Evolutionary conservation across 176 grass and related monocot genomes (phyloP).

Genomic region (Phoenix roebelenii): DNA sequence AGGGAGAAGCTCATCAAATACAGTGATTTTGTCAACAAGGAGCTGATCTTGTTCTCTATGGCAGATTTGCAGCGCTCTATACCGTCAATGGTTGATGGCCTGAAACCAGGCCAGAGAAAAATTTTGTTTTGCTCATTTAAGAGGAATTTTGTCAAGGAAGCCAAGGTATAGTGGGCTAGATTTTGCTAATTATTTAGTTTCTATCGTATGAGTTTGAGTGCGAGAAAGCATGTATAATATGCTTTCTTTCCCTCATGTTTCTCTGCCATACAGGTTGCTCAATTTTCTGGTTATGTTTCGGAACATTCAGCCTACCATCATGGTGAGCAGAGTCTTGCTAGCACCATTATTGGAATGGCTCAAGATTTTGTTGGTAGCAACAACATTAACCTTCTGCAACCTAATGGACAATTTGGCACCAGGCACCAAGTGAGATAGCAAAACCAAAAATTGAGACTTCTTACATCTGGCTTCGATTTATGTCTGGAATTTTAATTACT

Average conservation of each 20-base stretch:
- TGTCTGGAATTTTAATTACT: no score
- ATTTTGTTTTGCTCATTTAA: conserved; percentile 27
- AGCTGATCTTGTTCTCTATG: conserved; percentile 80
- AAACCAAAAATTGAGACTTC: not conserved
- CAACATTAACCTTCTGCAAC: conserved; percentile 69
- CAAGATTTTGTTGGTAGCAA: conserved; percentile 93
- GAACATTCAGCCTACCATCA: conserved; percentile 92
- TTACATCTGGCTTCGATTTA: not conserved
- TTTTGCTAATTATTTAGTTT: no score
- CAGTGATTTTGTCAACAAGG: conserved; percentile 91
- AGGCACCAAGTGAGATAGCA: conserved; percentile 35
- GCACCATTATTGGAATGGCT: conserved; percentile 91
- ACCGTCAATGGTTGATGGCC: conserved; percentile 88
- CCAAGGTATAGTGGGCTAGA: conserved; percentile 36
- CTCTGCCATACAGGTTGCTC: conserved; percentile 49
- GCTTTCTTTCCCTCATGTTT: not conserved
- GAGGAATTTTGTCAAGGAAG: conserved; percentile 22
- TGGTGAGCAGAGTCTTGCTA: conserved; percentile 64
- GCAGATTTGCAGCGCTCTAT: conserved; percentile 84
- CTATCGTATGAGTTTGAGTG: not conserved
- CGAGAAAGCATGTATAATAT: not conserved
- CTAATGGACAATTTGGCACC: conserved; percentile 78
- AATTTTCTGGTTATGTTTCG: conserved; percentile 87
- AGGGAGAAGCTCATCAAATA: conserved; percentile 47
- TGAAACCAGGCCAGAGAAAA: conserved; percentile 46